Conservation (phyloP, 2,329 filamentous ascomycete genomes). For the Fusarium sterilihyphosum region DNA sequence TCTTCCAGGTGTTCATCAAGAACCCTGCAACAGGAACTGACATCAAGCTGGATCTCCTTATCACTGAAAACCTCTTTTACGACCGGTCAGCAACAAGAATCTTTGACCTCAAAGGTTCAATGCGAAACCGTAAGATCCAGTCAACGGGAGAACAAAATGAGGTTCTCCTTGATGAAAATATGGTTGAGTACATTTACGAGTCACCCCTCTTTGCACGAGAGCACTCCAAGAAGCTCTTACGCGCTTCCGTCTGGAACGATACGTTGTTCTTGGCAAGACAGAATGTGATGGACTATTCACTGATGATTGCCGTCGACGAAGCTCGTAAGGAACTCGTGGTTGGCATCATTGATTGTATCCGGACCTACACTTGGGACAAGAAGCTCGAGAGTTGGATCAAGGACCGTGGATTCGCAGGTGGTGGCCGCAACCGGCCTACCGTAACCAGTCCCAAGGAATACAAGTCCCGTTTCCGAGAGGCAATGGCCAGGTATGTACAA, state of each 20-base stretch:
- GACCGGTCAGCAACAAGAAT: slow-evolving; percentile 89
- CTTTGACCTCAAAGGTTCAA: slow-evolving; percentile 96
- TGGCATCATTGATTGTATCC: slow-evolving; percentile 97
- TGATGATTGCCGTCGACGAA: slow-evolving; percentile 98
- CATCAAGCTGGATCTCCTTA: slow-evolving; percentile 90
- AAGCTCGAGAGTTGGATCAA: slow-evolving; percentile 99
- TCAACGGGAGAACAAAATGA: slow-evolving; percentile 96
- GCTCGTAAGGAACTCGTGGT: slow-evolving; percentile 89
- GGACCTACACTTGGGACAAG: slow-evolving; percentile 99
- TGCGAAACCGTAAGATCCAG: slow-evolving; percentile 98
- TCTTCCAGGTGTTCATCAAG: slow-evolving; percentile 97
- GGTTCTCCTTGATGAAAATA: slow-evolving; percentile 96
- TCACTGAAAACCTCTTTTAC: slow-evolving; percentile 99
- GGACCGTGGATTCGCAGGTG: slow-evolving; percentile 84
- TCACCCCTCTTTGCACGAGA: slow-evolving; percentile 94
- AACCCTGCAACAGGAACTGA: slow-evolving; percentile 91
- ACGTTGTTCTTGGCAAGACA: slow-evolving; percentile 93
- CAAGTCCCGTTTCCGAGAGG: slow-evolving; percentile 93
- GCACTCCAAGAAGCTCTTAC: slow-evolving; percentile 92
- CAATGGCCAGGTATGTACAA: slow-evolving; percentile 84
- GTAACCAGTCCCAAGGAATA: slow-evolving; percentile 98
- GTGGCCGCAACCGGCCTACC: slow-evolving; percentile 84
- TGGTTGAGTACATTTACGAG: slow-evolving; percentile 99
- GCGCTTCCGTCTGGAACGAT: slow-evolving; percentile 95
- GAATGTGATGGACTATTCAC: slow-evolving; percentile 98